A percentile compares a stretch with the other conserved stretches of the same genome.
Evolutionary conservation across 139 green algal genomes (phyloP).

Genomic region (Trebouxia sp.): DNA sequence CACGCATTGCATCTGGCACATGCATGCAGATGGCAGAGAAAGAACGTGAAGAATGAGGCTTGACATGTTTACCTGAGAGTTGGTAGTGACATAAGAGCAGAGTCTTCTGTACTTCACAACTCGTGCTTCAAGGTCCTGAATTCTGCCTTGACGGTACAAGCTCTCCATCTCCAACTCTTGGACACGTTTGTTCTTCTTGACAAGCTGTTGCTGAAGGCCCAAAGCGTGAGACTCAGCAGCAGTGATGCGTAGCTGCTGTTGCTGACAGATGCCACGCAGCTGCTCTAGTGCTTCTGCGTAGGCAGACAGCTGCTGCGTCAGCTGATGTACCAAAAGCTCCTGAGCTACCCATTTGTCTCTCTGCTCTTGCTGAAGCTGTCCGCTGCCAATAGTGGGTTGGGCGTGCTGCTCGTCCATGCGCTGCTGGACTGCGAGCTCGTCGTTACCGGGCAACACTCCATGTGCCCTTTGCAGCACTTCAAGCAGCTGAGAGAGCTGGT

Average conservation of each 20-base stretch:
- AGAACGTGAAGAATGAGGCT: too few species aligned
- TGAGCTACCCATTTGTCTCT: conserved; percentile 14
- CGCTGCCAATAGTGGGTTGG: neutral
- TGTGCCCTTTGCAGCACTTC: neutral
- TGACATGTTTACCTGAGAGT: conserved; percentile 5
- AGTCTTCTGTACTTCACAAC: neutral
- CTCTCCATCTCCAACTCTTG: neutral
- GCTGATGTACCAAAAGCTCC: neutral
- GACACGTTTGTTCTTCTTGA: neutral
- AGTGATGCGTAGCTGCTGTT: neutral
- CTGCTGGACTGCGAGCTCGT: neutral
- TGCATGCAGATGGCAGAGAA: too few species aligned
- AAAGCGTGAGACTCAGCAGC: neutral
- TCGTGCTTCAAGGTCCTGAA: neutral
- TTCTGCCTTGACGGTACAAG: neutral
- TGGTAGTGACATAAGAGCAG: conserved; percentile 19
- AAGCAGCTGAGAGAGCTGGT: neutral
- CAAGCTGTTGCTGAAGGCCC: neutral
- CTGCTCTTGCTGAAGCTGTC: conserved; percentile 9
- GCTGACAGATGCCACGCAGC: neutral
- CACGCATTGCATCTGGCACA: too few species aligned
- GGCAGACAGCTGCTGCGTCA: neutral
- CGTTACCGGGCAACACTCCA: neutral
- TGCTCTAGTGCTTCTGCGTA: conserved; percentile 2
- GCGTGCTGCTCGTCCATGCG: neutral